Conservation (phyloP, 1,284 basidiomycete species). For the Ceratobasidium sp. region DNA sequence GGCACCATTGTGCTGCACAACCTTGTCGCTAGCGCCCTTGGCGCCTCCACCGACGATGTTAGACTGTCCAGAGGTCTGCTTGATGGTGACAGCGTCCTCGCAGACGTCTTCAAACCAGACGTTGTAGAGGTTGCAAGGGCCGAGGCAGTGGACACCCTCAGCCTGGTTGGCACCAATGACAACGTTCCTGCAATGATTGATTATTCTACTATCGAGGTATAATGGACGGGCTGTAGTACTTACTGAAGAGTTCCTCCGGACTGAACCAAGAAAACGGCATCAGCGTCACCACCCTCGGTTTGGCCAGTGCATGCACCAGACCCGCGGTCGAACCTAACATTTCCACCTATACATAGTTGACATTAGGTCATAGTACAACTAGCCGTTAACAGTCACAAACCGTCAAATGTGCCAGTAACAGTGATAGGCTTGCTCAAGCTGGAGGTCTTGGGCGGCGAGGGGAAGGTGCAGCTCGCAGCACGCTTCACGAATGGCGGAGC, state of each 20-base stretch:
- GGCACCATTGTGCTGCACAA: conserved; percentile 43
- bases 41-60: conserved; percentile 48
- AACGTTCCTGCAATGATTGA: conserved; percentile 55
- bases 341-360: conserved; percentile 4
- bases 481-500: conserved; percentile 35
- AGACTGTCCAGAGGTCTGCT: conserved; percentile 42
- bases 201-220: conserved; percentile 58
- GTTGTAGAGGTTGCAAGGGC: too few relatives aligned
- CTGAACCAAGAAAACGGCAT: conserved; percentile 49
- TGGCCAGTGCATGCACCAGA: conserved; percentile 43
- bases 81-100: conserved; percentile 49
- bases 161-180: conserved; percentile 62
- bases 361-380: background rate
- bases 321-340: conserved; percentile 37
- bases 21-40: conserved; percentile 46
- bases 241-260: conserved; percentile 59
- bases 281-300: conserved; percentile 35
- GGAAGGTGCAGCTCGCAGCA: conserved; percentile 57
- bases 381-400: background rate
- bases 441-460: conserved; percentile 59
- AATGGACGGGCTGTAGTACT: conserved; percentile 58
- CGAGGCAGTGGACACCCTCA: too few relatives aligned
- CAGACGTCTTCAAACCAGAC: conserved; percentile 50
- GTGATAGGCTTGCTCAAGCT: conserved; percentile 59
- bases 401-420: conserved; percentile 54